These are phyloP conservation scores for Neurospora sublineolata DNA, from an alignment of 495 filamentous ascomycete species.

Conservation along the genomic window DNA sequence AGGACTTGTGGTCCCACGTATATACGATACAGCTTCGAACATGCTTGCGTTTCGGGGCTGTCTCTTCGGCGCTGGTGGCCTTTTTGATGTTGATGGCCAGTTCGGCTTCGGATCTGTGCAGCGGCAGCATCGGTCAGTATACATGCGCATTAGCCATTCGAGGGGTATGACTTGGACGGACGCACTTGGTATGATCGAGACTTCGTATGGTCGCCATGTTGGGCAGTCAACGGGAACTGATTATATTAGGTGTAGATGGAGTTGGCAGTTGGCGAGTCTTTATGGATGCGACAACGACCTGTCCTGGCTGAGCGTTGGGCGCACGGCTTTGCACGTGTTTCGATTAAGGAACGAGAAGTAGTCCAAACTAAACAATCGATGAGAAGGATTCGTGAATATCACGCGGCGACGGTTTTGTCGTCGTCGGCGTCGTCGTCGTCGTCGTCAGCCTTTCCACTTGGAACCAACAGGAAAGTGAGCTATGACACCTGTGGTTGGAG, in stretches of 20 bases:
- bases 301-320: neutral
- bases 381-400: neutral
- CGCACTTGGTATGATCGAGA: conserved; percentile 37
- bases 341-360: neutral
- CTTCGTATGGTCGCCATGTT: conserved; percentile 36
- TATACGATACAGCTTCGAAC: conserved; percentile 96
- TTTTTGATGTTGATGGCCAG: conserved; percentile 93
- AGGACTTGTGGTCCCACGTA: conserved; percentile 98
- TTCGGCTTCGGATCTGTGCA: conserved; percentile 73
- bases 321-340: neutral
- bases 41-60: conserved; percentile 96
- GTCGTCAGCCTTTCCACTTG: conserved; percentile 15
- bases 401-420: neutral
- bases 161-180: neutral
- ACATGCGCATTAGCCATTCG: neutral
- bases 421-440: conserved; percentile 11
- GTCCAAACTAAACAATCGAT: neutral
- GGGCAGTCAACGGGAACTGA: conserved; percentile 6
- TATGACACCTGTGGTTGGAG: neutral
- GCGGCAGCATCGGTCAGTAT: conserved; percentile 15
- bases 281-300: neutral
- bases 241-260: neutral
- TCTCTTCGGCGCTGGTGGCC: conserved; percentile 90
- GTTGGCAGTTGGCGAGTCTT: neutral
- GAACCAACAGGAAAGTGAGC: neutral